phyloP scores from a whole-genome alignment of 441 rosid genomes.

The Macaranga tanarius region DNA sequence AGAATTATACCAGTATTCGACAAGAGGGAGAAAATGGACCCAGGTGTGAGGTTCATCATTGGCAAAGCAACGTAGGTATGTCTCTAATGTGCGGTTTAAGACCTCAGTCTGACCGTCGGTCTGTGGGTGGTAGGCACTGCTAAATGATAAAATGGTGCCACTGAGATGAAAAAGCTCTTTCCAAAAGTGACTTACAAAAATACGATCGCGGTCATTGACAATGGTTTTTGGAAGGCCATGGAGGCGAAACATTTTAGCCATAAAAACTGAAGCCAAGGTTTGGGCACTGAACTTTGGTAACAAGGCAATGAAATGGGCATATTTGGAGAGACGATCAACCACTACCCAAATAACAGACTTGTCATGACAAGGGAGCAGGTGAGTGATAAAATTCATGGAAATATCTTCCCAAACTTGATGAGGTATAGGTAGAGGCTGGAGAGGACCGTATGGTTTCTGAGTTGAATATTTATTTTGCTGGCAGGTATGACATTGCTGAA shows the following conservation, averaged over 20 bases:
- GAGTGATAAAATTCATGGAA: background rate
- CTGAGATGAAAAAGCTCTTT: background rate
- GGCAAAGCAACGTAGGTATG: background rate
- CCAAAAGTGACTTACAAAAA: background rate
- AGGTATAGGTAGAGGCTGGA: background rate
- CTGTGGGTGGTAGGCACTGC: background rate
- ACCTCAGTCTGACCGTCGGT: no score
- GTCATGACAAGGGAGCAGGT: background rate
- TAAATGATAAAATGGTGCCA: background rate
- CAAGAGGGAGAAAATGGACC: no score
- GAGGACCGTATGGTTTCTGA: background rate
- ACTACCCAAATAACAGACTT: background rate
- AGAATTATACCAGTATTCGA: background rate
- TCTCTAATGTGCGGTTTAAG: background rate
- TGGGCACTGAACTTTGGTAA: background rate
- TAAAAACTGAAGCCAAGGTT: background rate
- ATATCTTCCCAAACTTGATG: background rate
- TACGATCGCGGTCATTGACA: background rate
- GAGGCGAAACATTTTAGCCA: background rate
- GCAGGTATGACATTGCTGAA: background rate
- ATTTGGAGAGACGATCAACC: background rate
- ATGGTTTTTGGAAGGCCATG: background rate
- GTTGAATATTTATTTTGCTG: background rate
- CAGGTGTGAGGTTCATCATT: background rate
- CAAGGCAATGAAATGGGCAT: background rate